phyloP scores from a whole-genome alignment of 1,284 basidiomycete genomes.

The Chalciporus sp. region DNA sequence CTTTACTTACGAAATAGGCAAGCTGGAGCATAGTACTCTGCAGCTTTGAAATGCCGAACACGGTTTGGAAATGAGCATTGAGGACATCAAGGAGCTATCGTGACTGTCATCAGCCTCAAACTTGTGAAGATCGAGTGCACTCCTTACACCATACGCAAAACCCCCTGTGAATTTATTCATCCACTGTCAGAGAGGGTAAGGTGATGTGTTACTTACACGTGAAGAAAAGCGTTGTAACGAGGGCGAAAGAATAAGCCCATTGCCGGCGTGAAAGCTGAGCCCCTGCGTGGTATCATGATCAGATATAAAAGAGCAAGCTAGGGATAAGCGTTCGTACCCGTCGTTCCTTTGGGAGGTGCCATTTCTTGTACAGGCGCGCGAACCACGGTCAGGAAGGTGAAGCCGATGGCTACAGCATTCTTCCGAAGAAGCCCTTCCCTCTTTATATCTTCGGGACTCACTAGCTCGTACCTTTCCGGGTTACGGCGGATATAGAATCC shows the following conservation, averaged over 20 bases:
- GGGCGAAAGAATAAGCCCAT: conserved; percentile 63
- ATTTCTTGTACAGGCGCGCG: conserved; percentile 14
- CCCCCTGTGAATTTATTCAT: conserved; percentile 46
- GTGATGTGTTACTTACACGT: conserved; percentile 56
- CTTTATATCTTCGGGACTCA: conserved; percentile 22
- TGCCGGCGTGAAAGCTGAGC: conserved; percentile 47
- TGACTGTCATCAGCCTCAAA: not conserved
- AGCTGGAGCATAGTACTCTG: conserved; percentile 85
- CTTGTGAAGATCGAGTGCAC: not conserved
- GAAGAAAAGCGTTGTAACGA: conserved; percentile 82
- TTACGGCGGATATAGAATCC: conserved; percentile 4
- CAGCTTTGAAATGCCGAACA: conserved; percentile 72
- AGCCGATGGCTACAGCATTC: conserved; percentile 1
- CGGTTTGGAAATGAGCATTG: conserved; percentile 78
- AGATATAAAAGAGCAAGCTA: not conserved
- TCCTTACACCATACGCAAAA: conserved; percentile 70
- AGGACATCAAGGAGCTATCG: conserved; percentile 79
- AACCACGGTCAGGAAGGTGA: conserved; percentile 6
- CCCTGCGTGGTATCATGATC: conserved; percentile 33
- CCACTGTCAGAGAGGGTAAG: not conserved
- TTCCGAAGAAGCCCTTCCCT: not conserved
- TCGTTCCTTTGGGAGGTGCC: conserved; percentile 38
- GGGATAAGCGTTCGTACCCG: conserved; percentile 32
- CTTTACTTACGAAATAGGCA: conserved; percentile 69
- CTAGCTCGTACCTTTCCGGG: conserved; percentile 3